Evolutionary conservation across 257 asterid species (phyloP).

Genomic region (Nemophila menziesii): DNA sequence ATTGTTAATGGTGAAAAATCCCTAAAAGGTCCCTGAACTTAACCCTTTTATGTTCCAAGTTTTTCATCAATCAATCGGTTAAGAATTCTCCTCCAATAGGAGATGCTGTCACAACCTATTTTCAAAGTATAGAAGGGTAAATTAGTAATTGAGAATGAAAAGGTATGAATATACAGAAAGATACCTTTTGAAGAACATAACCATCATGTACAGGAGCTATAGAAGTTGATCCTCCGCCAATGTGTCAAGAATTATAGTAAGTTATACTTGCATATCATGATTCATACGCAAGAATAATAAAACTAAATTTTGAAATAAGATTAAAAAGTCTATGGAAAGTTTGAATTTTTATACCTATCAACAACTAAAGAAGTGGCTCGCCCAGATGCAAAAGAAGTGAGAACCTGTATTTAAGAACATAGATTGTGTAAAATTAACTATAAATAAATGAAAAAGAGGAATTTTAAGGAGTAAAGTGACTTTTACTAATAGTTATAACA

Average conservation of each 20-base stretch:
- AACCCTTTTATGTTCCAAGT: slow-evolving; percentile 91
- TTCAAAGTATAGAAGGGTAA: slow-evolving; percentile 3
- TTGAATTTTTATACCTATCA: slow-evolving; percentile 56
- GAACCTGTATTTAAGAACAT: slow-evolving; percentile 74
- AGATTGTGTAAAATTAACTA: slow-evolving; percentile 7
- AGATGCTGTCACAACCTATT: slow-evolving; percentile 78
- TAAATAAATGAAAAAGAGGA: too few relatives aligned
- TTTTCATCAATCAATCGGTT: slow-evolving; percentile 85
- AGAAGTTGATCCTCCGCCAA: slow-evolving; percentile 98
- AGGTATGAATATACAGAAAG: too few relatives aligned
- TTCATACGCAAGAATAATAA: neutral
- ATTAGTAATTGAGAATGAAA: too few relatives aligned
- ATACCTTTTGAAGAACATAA: slow-evolving; percentile 97
- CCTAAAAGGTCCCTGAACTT: too few relatives aligned
- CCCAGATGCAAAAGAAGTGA: slow-evolving; percentile 97
- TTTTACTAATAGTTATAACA: neutral
- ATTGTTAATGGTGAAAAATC: too few relatives aligned
- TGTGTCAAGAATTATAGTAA: slow-evolving; percentile 30
- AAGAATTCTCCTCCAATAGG: slow-evolving; percentile 92
- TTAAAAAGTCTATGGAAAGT: too few relatives aligned
- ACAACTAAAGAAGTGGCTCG: slow-evolving; percentile 97
- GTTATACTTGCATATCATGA: too few relatives aligned
- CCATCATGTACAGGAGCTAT: slow-evolving; percentile 99
- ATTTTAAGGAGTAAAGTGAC: neutral
- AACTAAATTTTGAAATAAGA: neutral